Evolutionary conservation across 805 yeast genomes (phyloP).

Genomic region (Diddensiella caesifluorescens): DNA sequence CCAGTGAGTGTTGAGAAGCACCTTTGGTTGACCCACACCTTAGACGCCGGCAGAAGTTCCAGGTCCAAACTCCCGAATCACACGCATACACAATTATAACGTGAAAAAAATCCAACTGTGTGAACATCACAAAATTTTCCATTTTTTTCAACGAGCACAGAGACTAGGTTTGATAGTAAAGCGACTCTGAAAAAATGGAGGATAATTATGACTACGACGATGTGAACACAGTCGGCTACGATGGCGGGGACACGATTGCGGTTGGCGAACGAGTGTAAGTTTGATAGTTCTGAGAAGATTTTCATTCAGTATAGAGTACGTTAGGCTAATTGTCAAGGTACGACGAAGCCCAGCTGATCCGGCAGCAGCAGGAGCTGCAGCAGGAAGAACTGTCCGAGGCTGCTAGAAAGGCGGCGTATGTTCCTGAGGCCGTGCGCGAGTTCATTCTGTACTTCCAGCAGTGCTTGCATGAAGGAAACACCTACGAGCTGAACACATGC

Average conservation of each 20-base stretch:
- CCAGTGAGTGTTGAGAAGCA: background rate
- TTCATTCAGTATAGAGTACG: too few relatives aligned
- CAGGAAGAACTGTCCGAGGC: conserved; percentile 28
- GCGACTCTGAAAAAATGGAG: conserved; percentile 12
- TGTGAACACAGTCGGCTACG: conserved; percentile 8
- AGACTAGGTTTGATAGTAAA: background rate
- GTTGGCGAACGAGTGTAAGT: conserved; percentile 20
- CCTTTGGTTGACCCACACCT: background rate
- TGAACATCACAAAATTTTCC: background rate
- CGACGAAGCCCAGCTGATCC: conserved; percentile 31
- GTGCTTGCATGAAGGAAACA: conserved; percentile 39
- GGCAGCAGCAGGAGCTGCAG: conserved; percentile 31
- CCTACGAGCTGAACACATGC: conserved; percentile 40
- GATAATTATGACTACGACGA: conserved; percentile 20
- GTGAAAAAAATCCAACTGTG: too few relatives aligned
- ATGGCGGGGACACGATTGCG: conserved; percentile 20
- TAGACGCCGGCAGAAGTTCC: too few relatives aligned
- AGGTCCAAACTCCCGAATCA: too few relatives aligned
- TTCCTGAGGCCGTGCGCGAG: conserved; percentile 42
- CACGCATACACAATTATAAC: too few relatives aligned
- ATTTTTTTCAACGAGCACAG: background rate
- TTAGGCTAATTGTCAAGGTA: conserved; percentile 14
- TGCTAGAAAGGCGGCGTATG: conserved; percentile 22
- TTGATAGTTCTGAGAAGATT: background rate
- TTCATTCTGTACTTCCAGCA: conserved; percentile 42